Evolutionary conservation across 352 stramenopile species (phyloP).

Genomic region (Plasmopara halstedii): DNA sequence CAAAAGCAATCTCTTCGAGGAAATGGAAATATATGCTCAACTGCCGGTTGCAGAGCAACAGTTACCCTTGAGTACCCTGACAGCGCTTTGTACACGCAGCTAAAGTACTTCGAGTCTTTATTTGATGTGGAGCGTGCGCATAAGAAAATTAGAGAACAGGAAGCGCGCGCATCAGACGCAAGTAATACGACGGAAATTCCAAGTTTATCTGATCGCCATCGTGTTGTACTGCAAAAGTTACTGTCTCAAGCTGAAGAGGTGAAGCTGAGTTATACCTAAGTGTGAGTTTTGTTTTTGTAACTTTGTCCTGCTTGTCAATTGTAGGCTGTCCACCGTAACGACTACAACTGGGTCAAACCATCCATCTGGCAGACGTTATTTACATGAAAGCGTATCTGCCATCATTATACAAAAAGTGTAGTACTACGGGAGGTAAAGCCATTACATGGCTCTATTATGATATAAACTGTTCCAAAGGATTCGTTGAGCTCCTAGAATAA

Average conservation of each 20-base stretch:
- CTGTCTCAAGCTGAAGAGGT: constrained; percentile 72
- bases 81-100: constrained; percentile 90
- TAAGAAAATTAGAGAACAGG: constrained; percentile 71
- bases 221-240: constrained; percentile 70
- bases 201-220: constrained; percentile 53
- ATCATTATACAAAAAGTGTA: neutral
- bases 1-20: constrained; percentile 92
- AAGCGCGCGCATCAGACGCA: constrained; percentile 26
- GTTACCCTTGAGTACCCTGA: constrained; percentile 88
- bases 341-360: constrained; percentile 93
- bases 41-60: constrained; percentile 86
- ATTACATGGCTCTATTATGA: too few relatives aligned
- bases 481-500: too few relatives aligned
- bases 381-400: constrained; percentile 28
- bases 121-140: constrained; percentile 91
- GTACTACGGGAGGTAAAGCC: constrained; percentile 1
- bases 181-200: constrained; percentile 31
- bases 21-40: constrained; percentile 90
- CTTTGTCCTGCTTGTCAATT: neutral
- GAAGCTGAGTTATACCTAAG: neutral
- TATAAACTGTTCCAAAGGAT: too few relatives aligned
- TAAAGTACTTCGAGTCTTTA: constrained; percentile 96
- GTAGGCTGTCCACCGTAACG: constrained; percentile 73
- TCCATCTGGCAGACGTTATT: constrained; percentile 86
- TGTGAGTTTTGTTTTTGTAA: neutral